A percentile compares a stretch with the other conserved stretches of the same genome.
Conservation (phyloP, 1,139 yeast species). For the Taiozyma sp. region DNA sequence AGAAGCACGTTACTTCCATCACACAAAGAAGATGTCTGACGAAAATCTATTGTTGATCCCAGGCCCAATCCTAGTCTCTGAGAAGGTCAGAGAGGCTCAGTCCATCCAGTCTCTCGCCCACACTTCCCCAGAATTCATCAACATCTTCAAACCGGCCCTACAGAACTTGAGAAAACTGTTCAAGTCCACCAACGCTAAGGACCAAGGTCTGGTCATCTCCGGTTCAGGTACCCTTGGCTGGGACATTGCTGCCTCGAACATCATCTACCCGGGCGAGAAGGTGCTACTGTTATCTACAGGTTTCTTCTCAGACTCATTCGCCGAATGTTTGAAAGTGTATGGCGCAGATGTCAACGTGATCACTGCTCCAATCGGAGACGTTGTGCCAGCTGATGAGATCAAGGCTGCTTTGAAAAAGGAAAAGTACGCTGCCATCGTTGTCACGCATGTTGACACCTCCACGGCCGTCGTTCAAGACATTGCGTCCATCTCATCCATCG, state of each 20-base stretch:
- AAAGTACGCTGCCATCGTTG: constrained; percentile 66
- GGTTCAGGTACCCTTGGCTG: constrained; percentile 97
- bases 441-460: constrained; percentile 95
- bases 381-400: constrained; percentile 54
- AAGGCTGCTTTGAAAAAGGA: constrained; percentile 47
- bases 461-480: constrained; percentile 86
- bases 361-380: constrained; percentile 71
- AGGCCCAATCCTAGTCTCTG: constrained; percentile 90
- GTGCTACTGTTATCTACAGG: constrained; percentile 90
- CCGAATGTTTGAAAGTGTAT: constrained; percentile 70
- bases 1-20: neutral
- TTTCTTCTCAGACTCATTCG: constrained; percentile 83
- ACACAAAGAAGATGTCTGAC: constrained; percentile 10
- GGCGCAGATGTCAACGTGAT: constrained; percentile 61
- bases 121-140: constrained; percentile 82
- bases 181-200: constrained; percentile 54
- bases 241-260: constrained; percentile 84
- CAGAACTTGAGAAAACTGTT: constrained; percentile 68
- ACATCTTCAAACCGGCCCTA: constrained; percentile 67
- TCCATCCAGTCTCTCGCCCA: constrained; percentile 85
- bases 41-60: constrained; percentile 63
- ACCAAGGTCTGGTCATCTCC: constrained; percentile 74
- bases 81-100: constrained; percentile 77
- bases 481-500: constrained; percentile 54
- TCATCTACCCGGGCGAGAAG: constrained; percentile 53